Percentiles rank a stretch among this genome's conserved stretches.
Conservation (phyloP, 108 stramenopile genomes). For the Nitzschia sp. region DNA sequence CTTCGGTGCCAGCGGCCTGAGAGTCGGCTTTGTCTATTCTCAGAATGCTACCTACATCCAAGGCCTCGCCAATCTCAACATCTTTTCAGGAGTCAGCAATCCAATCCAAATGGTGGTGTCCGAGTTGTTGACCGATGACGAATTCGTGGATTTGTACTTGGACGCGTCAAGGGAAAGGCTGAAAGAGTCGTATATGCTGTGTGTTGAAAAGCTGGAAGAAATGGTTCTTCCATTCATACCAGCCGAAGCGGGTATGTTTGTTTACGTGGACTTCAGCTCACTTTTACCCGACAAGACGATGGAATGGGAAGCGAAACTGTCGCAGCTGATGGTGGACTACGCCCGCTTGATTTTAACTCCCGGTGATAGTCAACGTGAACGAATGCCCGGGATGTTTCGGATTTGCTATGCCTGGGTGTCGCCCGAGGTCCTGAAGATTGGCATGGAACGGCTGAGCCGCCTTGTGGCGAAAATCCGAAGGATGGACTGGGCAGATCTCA, state of each 20-base stretch:
- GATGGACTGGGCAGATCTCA: constrained; percentile 76
- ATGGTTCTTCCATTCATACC: constrained; percentile 83
- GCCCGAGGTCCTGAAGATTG: constrained; percentile 71
- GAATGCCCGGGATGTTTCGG: constrained; percentile 85
- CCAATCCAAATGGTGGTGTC: constrained; percentile 84
- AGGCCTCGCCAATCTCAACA: constrained; percentile 68
- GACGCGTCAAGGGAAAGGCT: constrained; percentile 58
- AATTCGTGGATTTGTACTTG: constrained; percentile 74
- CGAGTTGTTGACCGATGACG: constrained; percentile 80
- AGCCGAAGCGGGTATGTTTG: constrained; percentile 82
- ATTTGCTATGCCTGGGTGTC: constrained; percentile 85
- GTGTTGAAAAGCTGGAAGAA: constrained; percentile 65
- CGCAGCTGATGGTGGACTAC: constrained; percentile 58
- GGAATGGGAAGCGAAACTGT: constrained; percentile 75
- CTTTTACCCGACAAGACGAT: constrained; percentile 66
- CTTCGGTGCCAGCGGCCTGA: constrained; percentile 87
- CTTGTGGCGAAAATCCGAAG: constrained; percentile 71
- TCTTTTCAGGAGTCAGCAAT: constrained; percentile 72
- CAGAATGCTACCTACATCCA: constrained; percentile 71
- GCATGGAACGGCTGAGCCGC: constrained; percentile 78
- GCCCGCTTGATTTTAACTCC: constrained; percentile 86
- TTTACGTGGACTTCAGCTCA: constrained; percentile 86
- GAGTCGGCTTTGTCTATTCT: constrained; percentile 83
- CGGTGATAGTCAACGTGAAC: constrained; percentile 71
- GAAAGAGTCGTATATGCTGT: constrained; percentile 56